Conservation (phyloP, 2,329 filamentous ascomycete species). For the Hyphodiscus sp. region DNA sequence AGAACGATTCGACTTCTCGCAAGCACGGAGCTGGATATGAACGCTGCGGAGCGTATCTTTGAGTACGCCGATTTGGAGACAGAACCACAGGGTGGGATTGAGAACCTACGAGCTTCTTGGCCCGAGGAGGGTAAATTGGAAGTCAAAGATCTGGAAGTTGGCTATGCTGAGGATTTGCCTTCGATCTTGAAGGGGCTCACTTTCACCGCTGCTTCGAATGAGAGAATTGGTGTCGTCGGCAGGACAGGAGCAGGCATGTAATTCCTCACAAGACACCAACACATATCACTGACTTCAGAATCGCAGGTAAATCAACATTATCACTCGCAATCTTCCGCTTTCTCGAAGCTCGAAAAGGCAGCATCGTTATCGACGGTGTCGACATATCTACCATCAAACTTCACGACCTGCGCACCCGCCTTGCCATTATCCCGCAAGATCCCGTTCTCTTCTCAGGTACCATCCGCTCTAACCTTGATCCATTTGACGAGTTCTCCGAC, state of each 20-base stretch:
- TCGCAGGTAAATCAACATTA: slow-evolving; percentile 22
- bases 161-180: slow-evolving; percentile 64
- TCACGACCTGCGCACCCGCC: slow-evolving; percentile 23
- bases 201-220: slow-evolving; percentile 57
- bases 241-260: slow-evolving; percentile 25
- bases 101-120: slow-evolving; percentile 59
- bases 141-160: slow-evolving; percentile 62
- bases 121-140: slow-evolving; percentile 65
- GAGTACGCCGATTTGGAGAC: slow-evolving; percentile 65
- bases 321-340: slow-evolving; percentile 23
- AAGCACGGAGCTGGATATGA: slow-evolving; percentile 69
- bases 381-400: slow-evolving; percentile 29
- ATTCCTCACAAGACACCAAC: slow-evolving; percentile 7
- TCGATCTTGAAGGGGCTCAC: slow-evolving; percentile 62
- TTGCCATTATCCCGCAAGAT: slow-evolving; percentile 38
- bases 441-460: slow-evolving; percentile 84
- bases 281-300: slow-evolving; percentile 1
- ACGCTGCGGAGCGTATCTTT: slow-evolving; percentile 65
- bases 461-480: slow-evolving; percentile 84
- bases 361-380: slow-evolving; percentile 25
- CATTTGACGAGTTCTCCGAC: slow-evolving; percentile 77
- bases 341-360: slow-evolving; percentile 34
- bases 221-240: slow-evolving; percentile 35
- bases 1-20: slow-evolving; percentile 60
- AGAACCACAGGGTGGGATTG: slow-evolving; percentile 53